A percentile compares a stretch with the other conserved stretches of the same genome.
Evolutionary conservation across 163 green algal genomes (phyloP).

Genomic region (Scenedesmus sp.): DNA sequence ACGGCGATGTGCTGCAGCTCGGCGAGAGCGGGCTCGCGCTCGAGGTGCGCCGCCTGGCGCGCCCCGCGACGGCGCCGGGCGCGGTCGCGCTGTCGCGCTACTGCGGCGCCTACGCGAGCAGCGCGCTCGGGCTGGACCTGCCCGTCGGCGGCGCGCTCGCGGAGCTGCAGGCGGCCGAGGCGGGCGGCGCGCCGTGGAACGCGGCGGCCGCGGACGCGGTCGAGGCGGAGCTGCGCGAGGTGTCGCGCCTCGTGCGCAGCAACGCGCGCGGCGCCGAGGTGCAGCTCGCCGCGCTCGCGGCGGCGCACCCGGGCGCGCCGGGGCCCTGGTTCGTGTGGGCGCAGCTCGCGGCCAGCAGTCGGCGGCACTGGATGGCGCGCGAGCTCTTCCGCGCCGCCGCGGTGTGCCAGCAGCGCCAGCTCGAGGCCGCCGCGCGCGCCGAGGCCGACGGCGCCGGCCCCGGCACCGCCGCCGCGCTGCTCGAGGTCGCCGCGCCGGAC

Average conservation of each 20-base stretch:
- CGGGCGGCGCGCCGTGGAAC: background rate
- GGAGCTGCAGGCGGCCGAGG: background rate
- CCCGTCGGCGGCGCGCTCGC: background rate
- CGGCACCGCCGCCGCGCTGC: background rate
- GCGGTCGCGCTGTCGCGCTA: constrained; percentile 3
- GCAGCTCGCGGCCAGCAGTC: constrained; percentile 28
- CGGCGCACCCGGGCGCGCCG: constrained; percentile 6
- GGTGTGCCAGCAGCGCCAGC: constrained; percentile 28
- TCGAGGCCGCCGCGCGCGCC: background rate
- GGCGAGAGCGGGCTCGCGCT: background rate
- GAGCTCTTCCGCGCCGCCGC: constrained; percentile 52
- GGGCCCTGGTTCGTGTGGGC: constrained; percentile 35
- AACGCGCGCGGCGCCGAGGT: constrained; percentile 1
- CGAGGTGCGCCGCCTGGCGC: constrained; percentile 1
- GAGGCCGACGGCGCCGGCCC: background rate
- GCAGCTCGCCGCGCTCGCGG: constrained; percentile 8
- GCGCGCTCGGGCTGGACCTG: constrained; percentile 3
- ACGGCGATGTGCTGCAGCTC: constrained; percentile 10
- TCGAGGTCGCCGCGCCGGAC: too few species aligned
- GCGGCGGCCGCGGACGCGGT: background rate
- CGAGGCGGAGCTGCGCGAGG: background rate
- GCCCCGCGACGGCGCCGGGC: background rate
- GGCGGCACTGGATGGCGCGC: constrained; percentile 31
- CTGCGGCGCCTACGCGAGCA: constrained; percentile 15
- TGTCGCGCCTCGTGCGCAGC: background rate